Conservation (phyloP, 2,329 filamentous ascomycete genomes). For the Aureobasidium vineae region DNA sequence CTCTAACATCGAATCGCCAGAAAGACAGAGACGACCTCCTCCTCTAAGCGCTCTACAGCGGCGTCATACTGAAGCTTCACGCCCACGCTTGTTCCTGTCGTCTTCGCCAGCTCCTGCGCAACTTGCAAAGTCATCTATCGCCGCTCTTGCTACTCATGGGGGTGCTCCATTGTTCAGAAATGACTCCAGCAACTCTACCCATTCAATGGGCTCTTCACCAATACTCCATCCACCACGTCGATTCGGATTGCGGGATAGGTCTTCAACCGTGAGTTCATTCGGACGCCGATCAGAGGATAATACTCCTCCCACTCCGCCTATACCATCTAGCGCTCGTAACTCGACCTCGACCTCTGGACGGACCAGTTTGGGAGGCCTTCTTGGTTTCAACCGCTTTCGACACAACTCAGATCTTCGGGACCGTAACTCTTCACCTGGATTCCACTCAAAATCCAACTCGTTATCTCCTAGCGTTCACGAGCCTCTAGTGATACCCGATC, state of each 20-base stretch:
- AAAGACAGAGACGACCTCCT: slow-evolving; percentile 27
- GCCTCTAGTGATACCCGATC: slow-evolving; percentile 67
- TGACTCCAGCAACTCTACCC: slow-evolving; percentile 62
- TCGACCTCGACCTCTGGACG: slow-evolving; percentile 83
- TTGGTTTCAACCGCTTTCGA: slow-evolving; percentile 73
- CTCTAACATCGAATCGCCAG: slow-evolving; percentile 32
- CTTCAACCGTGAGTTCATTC: slow-evolving; percentile 85
- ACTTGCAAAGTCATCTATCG: slow-evolving; percentile 47
- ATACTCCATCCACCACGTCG: slow-evolving; percentile 58
- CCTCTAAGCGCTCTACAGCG: slow-evolving; percentile 29
- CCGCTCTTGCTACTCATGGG: slow-evolving; percentile 46
- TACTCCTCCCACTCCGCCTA: slow-evolving; percentile 62
- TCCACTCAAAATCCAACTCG: slow-evolving; percentile 78
- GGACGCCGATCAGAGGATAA: slow-evolving; percentile 70
- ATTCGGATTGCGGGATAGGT: slow-evolving; percentile 67
- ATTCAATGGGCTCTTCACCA: slow-evolving; percentile 61
- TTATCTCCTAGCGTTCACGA: slow-evolving; percentile 69
- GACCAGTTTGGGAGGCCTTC: slow-evolving; percentile 88
- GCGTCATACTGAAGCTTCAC: slow-evolving; percentile 24
- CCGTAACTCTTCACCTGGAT: slow-evolving; percentile 69
- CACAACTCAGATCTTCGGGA: slow-evolving; percentile 73
- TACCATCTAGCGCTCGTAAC: slow-evolving; percentile 60
- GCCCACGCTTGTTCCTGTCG: slow-evolving; percentile 6
- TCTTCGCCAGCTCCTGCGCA: slow-evolving; percentile 54
- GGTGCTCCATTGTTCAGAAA: slow-evolving; percentile 55